phyloP scores from a whole-genome alignment of 78 protist species.

The Speleostelium caveatum region DNA sequence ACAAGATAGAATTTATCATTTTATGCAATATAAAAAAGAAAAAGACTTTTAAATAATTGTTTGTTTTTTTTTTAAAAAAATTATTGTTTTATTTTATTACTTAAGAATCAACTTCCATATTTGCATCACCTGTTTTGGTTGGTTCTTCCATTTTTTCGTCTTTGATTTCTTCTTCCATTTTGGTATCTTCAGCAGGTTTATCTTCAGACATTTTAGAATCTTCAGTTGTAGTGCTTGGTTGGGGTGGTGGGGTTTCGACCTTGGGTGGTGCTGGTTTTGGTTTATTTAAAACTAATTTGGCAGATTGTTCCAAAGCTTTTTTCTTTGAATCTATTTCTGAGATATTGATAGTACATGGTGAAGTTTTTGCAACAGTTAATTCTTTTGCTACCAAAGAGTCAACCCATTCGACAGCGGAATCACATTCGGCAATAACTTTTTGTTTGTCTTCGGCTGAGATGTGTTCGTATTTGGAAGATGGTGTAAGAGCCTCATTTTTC shows the following conservation, averaged over 20 bases:
- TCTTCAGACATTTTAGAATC: neutral
- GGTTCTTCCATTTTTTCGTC: no score
- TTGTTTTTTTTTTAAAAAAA: no score
- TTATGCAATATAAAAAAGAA: no score
- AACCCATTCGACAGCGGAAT: conserved; percentile 35
- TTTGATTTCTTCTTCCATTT: neutral
- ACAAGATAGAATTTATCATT: no score
- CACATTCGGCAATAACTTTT: conserved; percentile 43
- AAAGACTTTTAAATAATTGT: no score
- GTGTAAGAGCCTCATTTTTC: conserved; percentile 30
- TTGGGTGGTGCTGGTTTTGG: conserved; percentile 76
- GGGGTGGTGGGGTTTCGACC: conserved; percentile 7
- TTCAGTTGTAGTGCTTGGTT: conserved; percentile 6
- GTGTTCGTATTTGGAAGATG: conserved; percentile 70
- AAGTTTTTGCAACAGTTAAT: conserved; percentile 39
- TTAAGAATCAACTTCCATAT: no score
- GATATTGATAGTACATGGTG: conserved; percentile 33
- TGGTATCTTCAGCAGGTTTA: neutral
- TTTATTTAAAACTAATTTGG: conserved; percentile 57
- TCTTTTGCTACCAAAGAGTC: conserved; percentile 45
- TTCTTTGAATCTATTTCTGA: conserved; percentile 45
- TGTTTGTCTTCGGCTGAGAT: conserved; percentile 65
- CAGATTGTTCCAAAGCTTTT: conserved; percentile 10
- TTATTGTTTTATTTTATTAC: no score
- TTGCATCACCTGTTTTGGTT: no score